Conservation (phyloP, 139 green algal species). For the Micractinium conductrix region DNA sequence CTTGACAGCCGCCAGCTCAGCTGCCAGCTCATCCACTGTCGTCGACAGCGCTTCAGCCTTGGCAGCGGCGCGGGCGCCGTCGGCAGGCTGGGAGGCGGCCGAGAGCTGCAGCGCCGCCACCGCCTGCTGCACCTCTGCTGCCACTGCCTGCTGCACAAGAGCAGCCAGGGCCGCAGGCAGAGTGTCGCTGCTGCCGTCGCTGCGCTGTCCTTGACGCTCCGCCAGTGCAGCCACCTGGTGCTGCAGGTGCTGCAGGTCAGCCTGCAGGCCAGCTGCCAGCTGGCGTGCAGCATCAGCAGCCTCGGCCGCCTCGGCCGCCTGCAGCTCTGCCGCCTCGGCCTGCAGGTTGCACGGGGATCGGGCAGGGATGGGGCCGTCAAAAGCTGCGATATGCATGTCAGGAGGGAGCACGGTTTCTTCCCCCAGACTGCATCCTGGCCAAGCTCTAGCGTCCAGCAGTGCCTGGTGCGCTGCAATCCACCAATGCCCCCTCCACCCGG, state of each 20-base stretch:
- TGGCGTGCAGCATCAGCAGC: not conserved
- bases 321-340: conserved; percentile 12
- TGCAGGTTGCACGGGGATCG: not conserved
- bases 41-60: no score
- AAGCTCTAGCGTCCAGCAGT: no score
- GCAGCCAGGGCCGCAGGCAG: not conserved
- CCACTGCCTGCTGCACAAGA: not conserved
- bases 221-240: not conserved
- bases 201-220: not conserved
- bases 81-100: not conserved
- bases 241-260: not conserved
- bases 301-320: conserved; percentile 7
- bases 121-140: not conserved
- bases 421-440: no score
- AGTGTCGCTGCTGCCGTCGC: not conserved
- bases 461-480: no score
- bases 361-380: no score
- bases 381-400: no score
- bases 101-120: not conserved
- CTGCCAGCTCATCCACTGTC: conserved; percentile 2
- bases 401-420: no score
- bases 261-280: not conserved
- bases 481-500: not conserved
- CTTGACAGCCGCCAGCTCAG: conserved; percentile 9
- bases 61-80: not conserved